Conservation (phyloP, 2,329 filamentous ascomycete species). For the Aquanectria penicillioides region DNA sequence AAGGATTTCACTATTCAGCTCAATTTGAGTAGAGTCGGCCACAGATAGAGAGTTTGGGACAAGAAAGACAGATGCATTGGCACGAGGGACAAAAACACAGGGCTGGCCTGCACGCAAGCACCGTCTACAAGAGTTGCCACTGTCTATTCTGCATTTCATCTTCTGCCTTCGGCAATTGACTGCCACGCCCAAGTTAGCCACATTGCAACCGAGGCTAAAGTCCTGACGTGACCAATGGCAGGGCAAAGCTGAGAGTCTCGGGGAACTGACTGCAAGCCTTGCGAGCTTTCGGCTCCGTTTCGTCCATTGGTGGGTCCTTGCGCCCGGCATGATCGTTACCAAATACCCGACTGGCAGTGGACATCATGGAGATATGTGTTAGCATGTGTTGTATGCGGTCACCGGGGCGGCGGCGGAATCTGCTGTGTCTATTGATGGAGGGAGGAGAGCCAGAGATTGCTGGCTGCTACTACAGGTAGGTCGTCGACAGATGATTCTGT, state of each 20-base stretch:
- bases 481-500: too few species aligned
- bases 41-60: neutral
- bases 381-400: too few species aligned
- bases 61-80: slow-evolving; percentile 6
- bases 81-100: slow-evolving; percentile 10
- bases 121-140: slow-evolving; percentile 7
- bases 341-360: neutral
- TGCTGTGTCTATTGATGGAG: too few species aligned
- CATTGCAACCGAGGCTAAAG: too few species aligned
- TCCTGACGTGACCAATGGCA: too few species aligned
- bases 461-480: too few species aligned
- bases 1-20: slow-evolving; percentile 10
- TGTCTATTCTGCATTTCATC: slow-evolving; percentile 21
- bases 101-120: slow-evolving; percentile 8
- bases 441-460: too few species aligned
- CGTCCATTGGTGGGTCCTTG: neutral
- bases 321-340: neutral
- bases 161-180: slow-evolving; percentile 19
- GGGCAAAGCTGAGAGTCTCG: too few species aligned
- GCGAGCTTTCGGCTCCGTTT: slow-evolving; percentile 3
- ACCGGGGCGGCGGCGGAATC: too few species aligned
- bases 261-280: slow-evolving; percentile 8
- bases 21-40: slow-evolving; percentile 6
- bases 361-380: too few species aligned
- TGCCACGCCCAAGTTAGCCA: neutral